Evolutionary conservation across 2,329 filamentous ascomycete species (phyloP), one percentile per base, ranked within the genome.

Genomic region (Hypoxylon sp.): DNA sequence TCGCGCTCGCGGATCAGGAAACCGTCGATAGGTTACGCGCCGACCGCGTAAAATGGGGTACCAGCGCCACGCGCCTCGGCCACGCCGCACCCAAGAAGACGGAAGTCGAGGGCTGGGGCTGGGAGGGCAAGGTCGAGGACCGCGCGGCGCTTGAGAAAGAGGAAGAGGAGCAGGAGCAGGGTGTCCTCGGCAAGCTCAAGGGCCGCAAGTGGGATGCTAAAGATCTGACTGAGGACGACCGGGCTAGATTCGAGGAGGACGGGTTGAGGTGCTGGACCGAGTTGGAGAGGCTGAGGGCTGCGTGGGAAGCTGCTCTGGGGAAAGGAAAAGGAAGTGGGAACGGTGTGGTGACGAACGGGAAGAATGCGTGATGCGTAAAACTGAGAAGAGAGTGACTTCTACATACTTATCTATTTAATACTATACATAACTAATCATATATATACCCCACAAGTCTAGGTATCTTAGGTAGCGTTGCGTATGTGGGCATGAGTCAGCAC

Each of bases 71-170:
- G 70, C 78, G 86, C 10, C 78, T 80, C 60, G 89, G 91, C 0
- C 80, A 84, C 19, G 85, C 87, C 65, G 82, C 85, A 41, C 87
- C 93, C 4, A 91, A 90, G 79, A 88, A 89, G 74, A 97, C 94
- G 1, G 93, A 97, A 79, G 90, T 97, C 2, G 89, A 93, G 46
- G 93, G 93, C 6, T 98, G 94, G 94, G 94, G 93, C 0, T 91
- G 89, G 79, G 82, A 88, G 69, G 90, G 91, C 60, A 82, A 79
- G 9, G 82, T 84, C n/a, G 84, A 85, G 69, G 79, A 82, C 32
- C 83, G 83, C 69, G 81, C 83, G 38, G 80, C 81, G 46, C 71
- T 81, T 6, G 80, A 81, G 1, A 75, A 75, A 53, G 77, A 80
- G 38, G 81, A 79, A 2, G 87, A 85, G 80, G 77, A 80, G 38